Conservation (phyloP, 2,329 filamentous ascomycete genomes). For the Polychaeton citri region DNA sequence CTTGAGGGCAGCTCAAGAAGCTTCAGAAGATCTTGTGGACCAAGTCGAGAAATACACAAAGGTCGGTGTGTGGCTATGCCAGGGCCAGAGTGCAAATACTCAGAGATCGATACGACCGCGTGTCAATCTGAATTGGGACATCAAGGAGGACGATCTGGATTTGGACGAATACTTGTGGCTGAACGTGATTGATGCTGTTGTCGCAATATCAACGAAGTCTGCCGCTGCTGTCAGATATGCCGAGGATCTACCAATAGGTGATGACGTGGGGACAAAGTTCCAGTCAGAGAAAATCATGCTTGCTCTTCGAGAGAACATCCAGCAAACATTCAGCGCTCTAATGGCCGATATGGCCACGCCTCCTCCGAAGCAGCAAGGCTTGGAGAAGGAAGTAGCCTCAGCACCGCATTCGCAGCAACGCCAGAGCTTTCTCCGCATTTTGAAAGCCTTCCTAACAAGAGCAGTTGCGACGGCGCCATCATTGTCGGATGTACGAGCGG, state of each 20-base stretch:
- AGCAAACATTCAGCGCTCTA: conserved; percentile 80
- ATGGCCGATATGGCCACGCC: conserved; percentile 57
- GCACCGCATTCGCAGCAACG: conserved; percentile 33
- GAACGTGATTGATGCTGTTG: conserved; percentile 49
- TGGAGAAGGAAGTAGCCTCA: not conserved
- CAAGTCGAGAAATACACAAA: conserved; percentile 79
- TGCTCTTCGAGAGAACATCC: conserved; percentile 65
- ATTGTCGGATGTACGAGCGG: conserved; percentile 70
- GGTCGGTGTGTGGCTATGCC: conserved; percentile 92
- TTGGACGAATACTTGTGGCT: conserved; percentile 54
- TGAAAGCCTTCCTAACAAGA: conserved; percentile 75
- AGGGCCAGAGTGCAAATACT: conserved; percentile 58
- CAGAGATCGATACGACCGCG: conserved; percentile 17
- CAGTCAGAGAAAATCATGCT: conserved; percentile 50
- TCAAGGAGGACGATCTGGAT: conserved; percentile 44
- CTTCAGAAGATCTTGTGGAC: conserved; percentile 59
- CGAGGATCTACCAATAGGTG: conserved; percentile 20
- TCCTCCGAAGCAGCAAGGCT: conserved; percentile 6
- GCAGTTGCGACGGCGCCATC: conserved; percentile 73
- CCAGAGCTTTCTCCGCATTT: conserved; percentile 68
- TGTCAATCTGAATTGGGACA: conserved; percentile 25
- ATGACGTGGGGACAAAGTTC: conserved; percentile 16
- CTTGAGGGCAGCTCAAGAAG: conserved; percentile 45
- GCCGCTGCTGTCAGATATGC: conserved; percentile 11
- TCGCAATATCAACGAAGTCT: conserved; percentile 37